Evolutionary conservation across 768 basidiomycete genomes (phyloP).

Genomic region (Suillus alpinus): DNA sequence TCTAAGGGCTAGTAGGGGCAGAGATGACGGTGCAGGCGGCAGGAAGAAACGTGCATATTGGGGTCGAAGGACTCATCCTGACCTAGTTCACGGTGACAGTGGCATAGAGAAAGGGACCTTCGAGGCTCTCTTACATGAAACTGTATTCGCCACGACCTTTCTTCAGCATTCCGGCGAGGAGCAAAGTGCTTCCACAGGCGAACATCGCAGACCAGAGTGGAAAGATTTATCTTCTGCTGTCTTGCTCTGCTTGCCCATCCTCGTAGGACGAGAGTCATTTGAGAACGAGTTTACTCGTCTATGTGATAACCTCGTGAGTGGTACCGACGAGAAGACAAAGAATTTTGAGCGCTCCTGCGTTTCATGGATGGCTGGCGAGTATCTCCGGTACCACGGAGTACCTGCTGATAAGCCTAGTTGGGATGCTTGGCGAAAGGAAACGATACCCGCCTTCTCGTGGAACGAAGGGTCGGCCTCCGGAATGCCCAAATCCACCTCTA

Average conservation of each 20-base stretch:
- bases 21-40: constrained; percentile 29
- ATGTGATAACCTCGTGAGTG: constrained; percentile 61
- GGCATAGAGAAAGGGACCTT: constrained; percentile 63
- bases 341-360: constrained; percentile 46
- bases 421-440: constrained; percentile 55
- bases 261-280: constrained; percentile 54
- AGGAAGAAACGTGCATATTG: constrained; percentile 72
- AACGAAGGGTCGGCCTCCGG: constrained; percentile 23
- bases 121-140: constrained; percentile 80
- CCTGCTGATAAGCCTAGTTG: constrained; percentile 53
- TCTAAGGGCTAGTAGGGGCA: constrained; percentile 29
- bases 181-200: constrained; percentile 1
- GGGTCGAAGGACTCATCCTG: constrained; percentile 75
- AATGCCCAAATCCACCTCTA: constrained; percentile 47
- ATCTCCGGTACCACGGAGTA: constrained; percentile 54
- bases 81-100: constrained; percentile 45
- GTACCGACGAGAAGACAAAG: constrained; percentile 41
- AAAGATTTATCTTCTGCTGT: constrained; percentile 61
- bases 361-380: constrained; percentile 64
- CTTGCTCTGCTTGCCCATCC: constrained; percentile 56
- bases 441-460: constrained; percentile 42
- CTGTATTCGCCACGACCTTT: constrained; percentile 76
- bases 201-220: constrained; percentile 39
- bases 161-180: constrained; percentile 16
- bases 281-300: constrained; percentile 71